Evolutionary conservation across 495 filamentous ascomycete species (phyloP).

Genomic region (Tirmania nivea): DNA sequence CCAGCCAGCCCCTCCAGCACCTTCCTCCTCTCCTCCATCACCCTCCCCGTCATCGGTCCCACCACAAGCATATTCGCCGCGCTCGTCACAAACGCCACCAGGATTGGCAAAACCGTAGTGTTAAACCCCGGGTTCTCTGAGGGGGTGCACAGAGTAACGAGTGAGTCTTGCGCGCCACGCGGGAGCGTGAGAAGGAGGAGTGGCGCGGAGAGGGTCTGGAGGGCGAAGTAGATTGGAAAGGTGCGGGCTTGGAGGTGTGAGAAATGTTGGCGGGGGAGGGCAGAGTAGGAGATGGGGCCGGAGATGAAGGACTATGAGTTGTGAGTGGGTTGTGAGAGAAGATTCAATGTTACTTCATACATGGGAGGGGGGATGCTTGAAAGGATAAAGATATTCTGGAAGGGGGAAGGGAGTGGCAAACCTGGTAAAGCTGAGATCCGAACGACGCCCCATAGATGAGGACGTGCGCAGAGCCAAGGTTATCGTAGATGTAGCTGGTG

Average conservation of each 20-base stretch:
- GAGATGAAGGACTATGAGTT: constrained; percentile 47
- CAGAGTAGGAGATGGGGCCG: constrained; percentile 49
- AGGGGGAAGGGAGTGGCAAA: constrained; percentile 17
- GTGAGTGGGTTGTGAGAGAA: constrained; percentile 1
- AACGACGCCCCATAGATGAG: constrained; percentile 48
- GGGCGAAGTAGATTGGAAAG: constrained; percentile 68
- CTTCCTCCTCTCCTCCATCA: constrained; percentile 50
- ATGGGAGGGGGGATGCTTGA: not conserved
- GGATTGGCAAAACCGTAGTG: constrained; percentile 33
- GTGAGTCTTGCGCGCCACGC: not conserved
- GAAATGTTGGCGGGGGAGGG: constrained; percentile 62
- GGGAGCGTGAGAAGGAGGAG: constrained; percentile 60
- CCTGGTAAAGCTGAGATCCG: constrained; percentile 60
- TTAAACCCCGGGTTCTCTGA: constrained; percentile 21
- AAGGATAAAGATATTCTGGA: not conserved
- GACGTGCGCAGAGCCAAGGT: constrained; percentile 1
- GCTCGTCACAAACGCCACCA: constrained; percentile 38
- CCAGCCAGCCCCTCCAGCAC: constrained; percentile 49
- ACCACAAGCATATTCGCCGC: constrained; percentile 44
- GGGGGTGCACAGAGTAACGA: too few species aligned
- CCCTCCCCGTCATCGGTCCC: constrained; percentile 46
- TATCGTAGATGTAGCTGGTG: not conserved
- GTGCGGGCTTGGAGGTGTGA: constrained; percentile 45
- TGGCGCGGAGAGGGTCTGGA: constrained; percentile 54
- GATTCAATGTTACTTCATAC: not conserved